Conservation (phyloP, 176 grass and related monocot species). For the Pontederia crassipes region DNA sequence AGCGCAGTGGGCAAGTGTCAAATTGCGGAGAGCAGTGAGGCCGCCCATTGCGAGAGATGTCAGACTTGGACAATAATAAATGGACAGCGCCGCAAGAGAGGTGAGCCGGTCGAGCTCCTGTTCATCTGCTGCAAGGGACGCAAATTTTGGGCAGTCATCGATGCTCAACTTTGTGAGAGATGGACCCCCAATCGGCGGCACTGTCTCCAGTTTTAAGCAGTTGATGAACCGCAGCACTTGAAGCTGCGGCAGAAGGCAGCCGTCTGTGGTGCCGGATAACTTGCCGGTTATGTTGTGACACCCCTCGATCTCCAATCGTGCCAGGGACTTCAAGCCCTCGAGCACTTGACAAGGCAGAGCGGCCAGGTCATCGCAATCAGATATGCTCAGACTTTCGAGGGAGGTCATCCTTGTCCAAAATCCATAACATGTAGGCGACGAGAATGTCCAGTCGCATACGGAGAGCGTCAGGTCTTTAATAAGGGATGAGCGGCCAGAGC, state of each 20-base stretch:
- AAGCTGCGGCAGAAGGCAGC: neutral
- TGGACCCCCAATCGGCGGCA: neutral
- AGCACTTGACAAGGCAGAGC: neutral
- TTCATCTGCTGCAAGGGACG: neutral
- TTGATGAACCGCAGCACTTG: neutral
- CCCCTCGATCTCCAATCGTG: neutral
- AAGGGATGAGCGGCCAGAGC: neutral
- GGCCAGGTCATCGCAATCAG: neutral
- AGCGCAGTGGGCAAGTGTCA: too few species aligned
- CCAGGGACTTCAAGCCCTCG: neutral
- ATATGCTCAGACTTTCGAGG: neutral
- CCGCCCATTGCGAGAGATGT: too few species aligned
- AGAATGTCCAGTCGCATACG: too few species aligned
- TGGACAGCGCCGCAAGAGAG: neutral
- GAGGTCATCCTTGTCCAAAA: neutral
- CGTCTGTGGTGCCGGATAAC: neutral
- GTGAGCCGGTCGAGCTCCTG: neutral
- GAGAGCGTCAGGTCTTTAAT: too few species aligned
- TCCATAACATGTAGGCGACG: neutral
- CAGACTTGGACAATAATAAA: neutral
- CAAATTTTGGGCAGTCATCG: too few species aligned
- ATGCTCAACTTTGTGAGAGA: too few species aligned
- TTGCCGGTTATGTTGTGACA: neutral
- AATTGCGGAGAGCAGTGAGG: too few species aligned
- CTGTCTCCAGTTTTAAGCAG: neutral